Conservation (phyloP, 805 yeast genomes). For the Candida nitratophila region DNA sequence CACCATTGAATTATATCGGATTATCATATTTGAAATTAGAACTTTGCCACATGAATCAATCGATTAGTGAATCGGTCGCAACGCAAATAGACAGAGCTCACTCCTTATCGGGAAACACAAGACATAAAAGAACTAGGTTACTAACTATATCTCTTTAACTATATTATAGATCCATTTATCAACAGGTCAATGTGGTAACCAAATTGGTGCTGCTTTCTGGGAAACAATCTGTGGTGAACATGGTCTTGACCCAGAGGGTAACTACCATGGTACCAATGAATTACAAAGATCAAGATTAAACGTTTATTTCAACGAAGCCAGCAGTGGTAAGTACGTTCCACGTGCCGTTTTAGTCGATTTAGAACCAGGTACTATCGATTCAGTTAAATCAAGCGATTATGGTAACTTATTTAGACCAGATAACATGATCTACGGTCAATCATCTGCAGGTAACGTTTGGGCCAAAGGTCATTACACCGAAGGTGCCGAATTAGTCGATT, state of each 20-base stretch:
- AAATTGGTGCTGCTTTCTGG: constrained; percentile 94
- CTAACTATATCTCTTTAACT: not conserved
- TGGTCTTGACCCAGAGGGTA: constrained; percentile 70
- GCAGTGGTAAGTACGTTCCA: constrained; percentile 85
- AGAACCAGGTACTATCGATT: constrained; percentile 91
- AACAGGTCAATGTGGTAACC: constrained; percentile 99
- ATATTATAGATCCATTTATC: constrained; percentile 84
- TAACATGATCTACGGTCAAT: constrained; percentile 81
- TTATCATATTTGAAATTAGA: too few species aligned
- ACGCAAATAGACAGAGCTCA: too few species aligned
- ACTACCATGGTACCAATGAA: constrained; percentile 54
- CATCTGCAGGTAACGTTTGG: constrained; percentile 95
- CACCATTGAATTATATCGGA: too few species aligned
- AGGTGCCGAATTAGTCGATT: constrained; percentile 90
- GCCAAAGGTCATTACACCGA: constrained; percentile 96
- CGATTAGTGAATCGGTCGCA: too few species aligned
- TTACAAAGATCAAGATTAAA: constrained; percentile 48
- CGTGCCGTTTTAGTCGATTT: constrained; percentile 88
- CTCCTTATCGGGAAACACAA: too few species aligned
- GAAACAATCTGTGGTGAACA: constrained; percentile 87
- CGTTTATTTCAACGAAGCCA: constrained; percentile 85
- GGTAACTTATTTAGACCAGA: constrained; percentile 91
- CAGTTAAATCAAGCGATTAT: constrained; percentile 69
- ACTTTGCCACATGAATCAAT: too few species aligned
- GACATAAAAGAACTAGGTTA: too few species aligned